Evolutionary conservation across 176 grass and related monocot genomes (phyloP).

Genomic region (Oryza officinalis): DNA sequence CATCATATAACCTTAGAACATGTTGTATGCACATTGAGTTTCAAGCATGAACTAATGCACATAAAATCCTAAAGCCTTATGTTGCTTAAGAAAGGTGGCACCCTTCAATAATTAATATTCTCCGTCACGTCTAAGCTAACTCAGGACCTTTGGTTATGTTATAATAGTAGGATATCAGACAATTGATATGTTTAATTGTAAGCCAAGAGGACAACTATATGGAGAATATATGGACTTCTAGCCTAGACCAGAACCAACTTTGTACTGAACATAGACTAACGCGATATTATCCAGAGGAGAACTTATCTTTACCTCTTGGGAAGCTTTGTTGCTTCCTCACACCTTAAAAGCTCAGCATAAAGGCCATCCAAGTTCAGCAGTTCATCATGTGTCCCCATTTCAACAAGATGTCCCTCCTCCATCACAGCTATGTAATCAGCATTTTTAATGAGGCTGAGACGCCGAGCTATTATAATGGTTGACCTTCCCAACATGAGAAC

Average conservation of each 20-base stretch:
- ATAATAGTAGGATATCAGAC: background rate
- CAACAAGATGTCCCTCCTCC: slow-evolving; percentile 98
- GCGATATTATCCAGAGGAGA: background rate
- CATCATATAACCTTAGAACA: background rate
- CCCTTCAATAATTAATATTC: background rate
- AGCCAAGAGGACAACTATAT: background rate
- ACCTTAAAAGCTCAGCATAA: slow-evolving; percentile 94
- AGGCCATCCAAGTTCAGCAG: slow-evolving; percentile 88
- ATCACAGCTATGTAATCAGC: slow-evolving; percentile 99
- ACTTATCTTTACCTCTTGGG: slow-evolving; percentile 73
- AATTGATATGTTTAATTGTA: background rate
- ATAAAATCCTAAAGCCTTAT: background rate
- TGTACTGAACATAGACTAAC: background rate
- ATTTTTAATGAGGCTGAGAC: slow-evolving; percentile 91
- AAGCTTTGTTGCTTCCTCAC: slow-evolving; percentile 97
- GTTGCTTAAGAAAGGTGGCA: background rate
- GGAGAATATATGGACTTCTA: background rate
- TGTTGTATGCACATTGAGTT: background rate
- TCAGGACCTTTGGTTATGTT: background rate
- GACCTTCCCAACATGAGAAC: slow-evolving; percentile 99
- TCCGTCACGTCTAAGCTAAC: background rate
- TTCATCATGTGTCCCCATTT: slow-evolving; percentile 99
- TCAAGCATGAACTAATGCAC: background rate
- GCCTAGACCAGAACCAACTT: slow-evolving; percentile 9
- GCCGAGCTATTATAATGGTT: slow-evolving; percentile 99